Base-by-base conservation (phyloP, 1,284 basidiomycete species). In the Mixia osmundae region DNA sequence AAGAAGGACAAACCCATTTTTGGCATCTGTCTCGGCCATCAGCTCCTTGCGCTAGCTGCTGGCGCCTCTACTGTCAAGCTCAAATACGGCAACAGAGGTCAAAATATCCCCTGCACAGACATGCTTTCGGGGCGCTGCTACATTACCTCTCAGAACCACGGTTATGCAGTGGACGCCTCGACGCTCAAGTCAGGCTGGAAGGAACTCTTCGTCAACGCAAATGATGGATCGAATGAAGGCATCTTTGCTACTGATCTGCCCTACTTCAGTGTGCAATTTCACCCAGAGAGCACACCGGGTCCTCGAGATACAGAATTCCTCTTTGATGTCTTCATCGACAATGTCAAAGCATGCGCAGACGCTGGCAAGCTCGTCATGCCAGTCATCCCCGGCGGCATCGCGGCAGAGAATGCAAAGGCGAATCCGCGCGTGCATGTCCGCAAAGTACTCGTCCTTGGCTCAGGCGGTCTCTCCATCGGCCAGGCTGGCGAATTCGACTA, bases 401-500 rank as follows among this genome's bases (percentile, higher is more conserved):
- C 75, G 47, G 75, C 68, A 47, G 80, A 82, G 42, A 87, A 91
- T 56, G 74, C 74, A 45, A 67, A 63, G 48, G 69, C 67, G 27
- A 62, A 70, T 30, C 85, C 85, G 3, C 71, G 73, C 37, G 71
- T 73, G 40, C 51, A 61, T 38, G 80, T 91, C 39, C 72, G 71
- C 51, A 97, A 97, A 60, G 87, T 97, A 32, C 69, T 97, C 48
- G 82, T 97, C 46, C 72, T 97, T 35, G 89, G 89, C 33, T 94
- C 85, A n/a, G 91, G 89, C 33, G 89, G 89, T 51, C 66, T 97
- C 19, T 91, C 82, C 16, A 97, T 97, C 47, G 91, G 89, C 38
- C 89, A 97, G 58, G 89, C 89, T 3, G 89, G 89, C 49, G 91
- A 97, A 60, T 97, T 97, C 59, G 89, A 97, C 60, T 97, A 97